These are phyloP conservation scores for Rhizomucor pusillus DNA, from an alignment of 371 early-diverging fungal genomes.

Conservation along the genomic window DNA sequence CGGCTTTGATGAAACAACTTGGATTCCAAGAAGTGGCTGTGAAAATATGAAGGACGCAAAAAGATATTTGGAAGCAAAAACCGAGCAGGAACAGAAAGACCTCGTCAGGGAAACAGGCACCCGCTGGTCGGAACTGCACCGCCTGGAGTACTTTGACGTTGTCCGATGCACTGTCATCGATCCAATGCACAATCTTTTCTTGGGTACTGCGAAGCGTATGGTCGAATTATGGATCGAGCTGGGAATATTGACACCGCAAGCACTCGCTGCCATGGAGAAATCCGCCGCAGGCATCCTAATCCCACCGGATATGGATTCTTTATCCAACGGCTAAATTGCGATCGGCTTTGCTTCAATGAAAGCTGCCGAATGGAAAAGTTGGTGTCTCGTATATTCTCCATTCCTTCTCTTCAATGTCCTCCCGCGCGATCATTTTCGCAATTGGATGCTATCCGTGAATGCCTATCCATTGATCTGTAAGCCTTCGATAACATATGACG, in stretches of 20 bases:
- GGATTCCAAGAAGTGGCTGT: background rate
- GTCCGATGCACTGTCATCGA: too few species aligned
- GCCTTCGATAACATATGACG: background rate
- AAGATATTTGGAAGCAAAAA: background rate
- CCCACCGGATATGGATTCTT: background rate
- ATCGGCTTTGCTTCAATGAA: background rate
- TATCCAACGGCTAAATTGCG: background rate
- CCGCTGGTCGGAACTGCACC: slow-evolving; percentile 9
- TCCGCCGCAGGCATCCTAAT: background rate
- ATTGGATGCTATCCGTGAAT: slow-evolving; percentile 7
- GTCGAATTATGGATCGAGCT: background rate
- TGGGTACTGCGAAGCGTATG: slow-evolving; percentile 6
- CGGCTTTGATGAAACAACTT: slow-evolving; percentile 1
- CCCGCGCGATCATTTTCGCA: background rate
- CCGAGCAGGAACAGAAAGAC: background rate
- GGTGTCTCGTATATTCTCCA: slow-evolving; percentile 5
- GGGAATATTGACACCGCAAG: background rate
- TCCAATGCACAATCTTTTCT: slow-evolving; percentile 11
- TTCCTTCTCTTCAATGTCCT: background rate
- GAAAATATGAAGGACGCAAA: background rate
- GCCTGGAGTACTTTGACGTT: slow-evolving; percentile 12
- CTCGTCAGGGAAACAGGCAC: slow-evolving; percentile 1
- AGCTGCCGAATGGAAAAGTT: too few species aligned
- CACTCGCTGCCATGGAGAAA: background rate
- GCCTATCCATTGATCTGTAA: slow-evolving; percentile 1